phyloP scores from a whole-genome alignment of 768 basidiomycete species.

The Tulasnella sp. region DNA sequence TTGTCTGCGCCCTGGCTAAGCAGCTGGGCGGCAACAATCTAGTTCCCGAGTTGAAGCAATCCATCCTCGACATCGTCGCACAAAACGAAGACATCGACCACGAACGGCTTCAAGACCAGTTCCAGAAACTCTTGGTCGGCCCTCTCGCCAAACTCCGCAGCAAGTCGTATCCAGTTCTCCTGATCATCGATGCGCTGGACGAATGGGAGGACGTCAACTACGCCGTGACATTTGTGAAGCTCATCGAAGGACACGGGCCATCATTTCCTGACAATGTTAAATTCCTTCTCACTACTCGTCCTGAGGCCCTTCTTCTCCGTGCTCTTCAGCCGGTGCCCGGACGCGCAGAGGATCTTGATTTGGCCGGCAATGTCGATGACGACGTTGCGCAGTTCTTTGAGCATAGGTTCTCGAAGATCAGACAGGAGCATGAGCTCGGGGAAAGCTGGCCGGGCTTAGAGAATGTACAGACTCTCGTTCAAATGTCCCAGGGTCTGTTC shows the following conservation, averaged over 20 bases:
- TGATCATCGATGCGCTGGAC: not conserved
- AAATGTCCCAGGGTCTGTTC: not conserved
- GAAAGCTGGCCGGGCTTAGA: not conserved
- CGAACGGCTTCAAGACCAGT: no score
- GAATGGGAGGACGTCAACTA: not conserved
- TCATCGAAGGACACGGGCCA: not conserved
- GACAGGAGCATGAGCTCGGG: not conserved
- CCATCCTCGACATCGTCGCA: no score
- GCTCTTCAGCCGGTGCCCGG: not conserved
- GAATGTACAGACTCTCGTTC: not conserved
- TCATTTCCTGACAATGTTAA: not conserved
- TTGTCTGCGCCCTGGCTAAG: no score
- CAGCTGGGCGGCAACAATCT: no score
- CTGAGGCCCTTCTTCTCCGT: not conserved
- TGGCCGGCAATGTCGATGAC: not conserved
- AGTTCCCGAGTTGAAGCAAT: no score
- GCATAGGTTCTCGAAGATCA: not conserved
- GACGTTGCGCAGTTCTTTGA: not conserved
- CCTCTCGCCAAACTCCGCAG: no score
- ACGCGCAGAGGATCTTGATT: not conserved
- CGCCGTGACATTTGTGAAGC: not conserved
- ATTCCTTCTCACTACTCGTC: not conserved
- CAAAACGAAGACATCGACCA: no score
- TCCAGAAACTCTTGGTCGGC: no score
- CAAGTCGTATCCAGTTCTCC: no score